These are phyloP conservation scores for Nakazawaea holstii DNA, from an alignment of 805 yeast genomes.

Conservation along the genomic window DNA sequence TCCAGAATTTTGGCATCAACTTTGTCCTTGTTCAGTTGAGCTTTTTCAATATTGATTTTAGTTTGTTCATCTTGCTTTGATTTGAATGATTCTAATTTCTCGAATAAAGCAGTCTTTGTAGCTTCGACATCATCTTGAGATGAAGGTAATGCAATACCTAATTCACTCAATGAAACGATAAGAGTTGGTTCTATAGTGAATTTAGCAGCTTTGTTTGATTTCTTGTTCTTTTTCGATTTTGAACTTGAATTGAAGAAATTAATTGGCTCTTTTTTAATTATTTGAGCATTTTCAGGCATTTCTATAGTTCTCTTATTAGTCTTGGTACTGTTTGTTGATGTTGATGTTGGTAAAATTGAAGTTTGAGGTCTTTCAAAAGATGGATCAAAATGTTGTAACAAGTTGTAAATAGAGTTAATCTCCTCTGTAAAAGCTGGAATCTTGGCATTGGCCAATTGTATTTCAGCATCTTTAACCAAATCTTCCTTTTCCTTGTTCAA, in stretches of 20 bases:
- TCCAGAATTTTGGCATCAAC: slow-evolving; percentile 43
- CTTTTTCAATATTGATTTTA: slow-evolving; percentile 65
- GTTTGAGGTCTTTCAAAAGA: slow-evolving; percentile 54
- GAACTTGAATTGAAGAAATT: slow-evolving; percentile 45
- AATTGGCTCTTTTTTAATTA: slow-evolving; percentile 59
- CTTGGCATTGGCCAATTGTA: slow-evolving; percentile 62
- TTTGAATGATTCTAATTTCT: slow-evolving; percentile 61
- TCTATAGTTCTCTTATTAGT: slow-evolving; percentile 44
- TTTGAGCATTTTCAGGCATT: slow-evolving; percentile 57
- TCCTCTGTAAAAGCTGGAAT: slow-evolving; percentile 82
- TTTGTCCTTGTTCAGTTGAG: slow-evolving; percentile 71
- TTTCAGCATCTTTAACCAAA: slow-evolving; percentile 55
- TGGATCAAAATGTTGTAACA: slow-evolving; percentile 76
- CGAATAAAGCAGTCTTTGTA: slow-evolving; percentile 27
- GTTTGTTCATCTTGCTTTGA: slow-evolving; percentile 79
- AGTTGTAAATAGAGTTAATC: slow-evolving; percentile 67
- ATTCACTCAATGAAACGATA: slow-evolving; percentile 68
- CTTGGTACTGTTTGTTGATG: slow-evolving; percentile 15
- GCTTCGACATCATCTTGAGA: slow-evolving; percentile 63
- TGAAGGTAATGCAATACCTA: slow-evolving; percentile 75
- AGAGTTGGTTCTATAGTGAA: slow-evolving; percentile 78
- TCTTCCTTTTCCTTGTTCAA: slow-evolving; percentile 48
- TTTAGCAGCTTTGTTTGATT: slow-evolving; percentile 36
- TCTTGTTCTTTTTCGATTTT: slow-evolving; percentile 44
- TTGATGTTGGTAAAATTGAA: slow-evolving; percentile 12